phyloP scores from a whole-genome alignment of 306 rosid genomes.

The Vigna angularis region DNA sequence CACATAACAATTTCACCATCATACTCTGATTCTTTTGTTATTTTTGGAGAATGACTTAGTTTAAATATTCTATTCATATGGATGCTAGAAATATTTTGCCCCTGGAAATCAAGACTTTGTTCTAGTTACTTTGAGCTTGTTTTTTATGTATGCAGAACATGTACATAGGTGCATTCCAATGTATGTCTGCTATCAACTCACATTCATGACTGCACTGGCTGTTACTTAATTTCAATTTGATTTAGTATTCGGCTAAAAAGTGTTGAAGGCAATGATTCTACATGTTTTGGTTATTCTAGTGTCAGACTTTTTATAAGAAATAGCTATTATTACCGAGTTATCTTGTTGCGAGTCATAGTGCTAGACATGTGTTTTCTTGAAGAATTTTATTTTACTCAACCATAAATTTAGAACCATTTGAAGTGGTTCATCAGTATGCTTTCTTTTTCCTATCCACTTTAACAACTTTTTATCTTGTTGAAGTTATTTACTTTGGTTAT shows the following conservation, averaged over 20 bases:
- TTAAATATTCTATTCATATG: constrained; percentile 1
- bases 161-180: neutral
- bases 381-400: neutral
- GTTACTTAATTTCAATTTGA: constrained; percentile 7
- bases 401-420: neutral
- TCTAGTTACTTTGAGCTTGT: constrained; percentile 12
- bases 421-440: constrained; percentile 6
- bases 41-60: neutral
- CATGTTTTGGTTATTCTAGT: neutral
- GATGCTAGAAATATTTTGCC: neutral
- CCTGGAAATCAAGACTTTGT: neutral
- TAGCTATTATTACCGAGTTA: neutral
- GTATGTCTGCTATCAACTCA: neutral
- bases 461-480: neutral
- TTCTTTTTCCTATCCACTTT: neutral
- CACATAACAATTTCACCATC: too few relatives aligned
- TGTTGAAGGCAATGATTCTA: neutral
- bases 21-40: constrained; percentile 16
- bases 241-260: neutral
- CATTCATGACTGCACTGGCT: neutral
- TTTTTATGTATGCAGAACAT: neutral
- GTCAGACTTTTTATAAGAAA: constrained; percentile 3
- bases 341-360: neutral
- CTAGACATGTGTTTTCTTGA: neutral
- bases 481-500: neutral